Evolutionary conservation across 345 rosid genomes (phyloP).

Genomic region (Pistacia atlantica): DNA sequence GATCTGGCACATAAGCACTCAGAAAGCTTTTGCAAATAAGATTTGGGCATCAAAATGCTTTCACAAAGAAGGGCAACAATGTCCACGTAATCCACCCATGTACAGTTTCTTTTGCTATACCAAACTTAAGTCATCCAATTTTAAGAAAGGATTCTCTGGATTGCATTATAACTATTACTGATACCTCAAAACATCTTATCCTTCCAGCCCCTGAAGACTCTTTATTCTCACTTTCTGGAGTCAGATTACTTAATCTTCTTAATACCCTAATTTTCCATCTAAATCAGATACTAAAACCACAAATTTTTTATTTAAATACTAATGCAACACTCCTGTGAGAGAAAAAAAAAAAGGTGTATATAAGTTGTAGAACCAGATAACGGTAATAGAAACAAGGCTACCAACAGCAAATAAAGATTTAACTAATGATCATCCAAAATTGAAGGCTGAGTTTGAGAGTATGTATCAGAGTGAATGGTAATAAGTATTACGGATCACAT

Average conservation of each 20-base stretch:
- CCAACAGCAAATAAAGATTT: background rate
- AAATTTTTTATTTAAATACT: background rate
- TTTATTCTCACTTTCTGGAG: background rate
- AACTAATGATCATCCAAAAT: conserved; percentile 3
- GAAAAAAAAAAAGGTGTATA: background rate
- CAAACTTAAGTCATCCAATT: background rate
- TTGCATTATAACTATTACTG: background rate
- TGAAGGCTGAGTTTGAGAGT: background rate
- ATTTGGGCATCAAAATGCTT: background rate
- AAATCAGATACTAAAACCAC: background rate
- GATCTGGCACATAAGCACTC: background rate
- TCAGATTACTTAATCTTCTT: background rate
- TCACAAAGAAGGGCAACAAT: background rate
- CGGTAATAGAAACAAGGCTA: background rate
- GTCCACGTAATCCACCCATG: background rate
- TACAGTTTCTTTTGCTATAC: background rate
- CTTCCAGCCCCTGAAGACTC: background rate
- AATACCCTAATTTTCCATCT: background rate
- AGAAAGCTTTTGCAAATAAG: background rate
- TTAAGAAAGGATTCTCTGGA: background rate
- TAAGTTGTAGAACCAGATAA: background rate
- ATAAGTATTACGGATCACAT: background rate
- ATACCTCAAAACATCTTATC: background rate
- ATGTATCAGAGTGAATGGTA: background rate
- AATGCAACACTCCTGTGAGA: background rate